Evolutionary conservation across 169 alveolate species (phyloP).

Genomic region (Eimeria necatrix): DNA sequence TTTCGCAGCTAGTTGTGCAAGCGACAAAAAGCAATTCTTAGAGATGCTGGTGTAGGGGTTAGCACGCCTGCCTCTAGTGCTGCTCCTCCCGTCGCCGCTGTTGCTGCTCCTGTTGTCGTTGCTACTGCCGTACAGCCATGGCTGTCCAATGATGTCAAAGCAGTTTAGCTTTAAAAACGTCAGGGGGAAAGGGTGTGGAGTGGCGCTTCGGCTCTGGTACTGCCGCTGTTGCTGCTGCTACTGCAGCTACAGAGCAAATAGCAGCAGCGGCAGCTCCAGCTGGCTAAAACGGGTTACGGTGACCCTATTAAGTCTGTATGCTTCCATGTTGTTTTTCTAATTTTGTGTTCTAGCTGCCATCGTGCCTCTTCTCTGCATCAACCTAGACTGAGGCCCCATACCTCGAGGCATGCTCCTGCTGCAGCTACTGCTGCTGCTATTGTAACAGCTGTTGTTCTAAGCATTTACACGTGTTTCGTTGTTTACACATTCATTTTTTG

Average conservation of each 20-base stretch:
- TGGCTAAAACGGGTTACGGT: neutral
- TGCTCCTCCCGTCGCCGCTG: neutral
- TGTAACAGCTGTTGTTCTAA: neutral
- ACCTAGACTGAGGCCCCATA: constrained; percentile 7
- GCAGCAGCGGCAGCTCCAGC: constrained; percentile 52
- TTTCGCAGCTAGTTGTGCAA: neutral
- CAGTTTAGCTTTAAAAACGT: neutral
- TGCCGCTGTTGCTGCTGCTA: constrained; percentile 58
- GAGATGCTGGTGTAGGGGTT: neutral
- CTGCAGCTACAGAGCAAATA: constrained; percentile 4
- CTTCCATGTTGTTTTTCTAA: neutral
- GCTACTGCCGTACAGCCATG: neutral
- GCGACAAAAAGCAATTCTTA: neutral
- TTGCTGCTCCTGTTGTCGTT: constrained; percentile 11
- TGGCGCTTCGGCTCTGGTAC: neutral
- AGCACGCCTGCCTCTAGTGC: neutral
- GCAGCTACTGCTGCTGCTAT: constrained; percentile 65
- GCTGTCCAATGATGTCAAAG: neutral
- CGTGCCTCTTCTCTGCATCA: neutral
- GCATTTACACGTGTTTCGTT: neutral
- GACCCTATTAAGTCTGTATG: neutral
- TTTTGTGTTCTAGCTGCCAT: constrained; percentile 10
- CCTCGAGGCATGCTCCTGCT: constrained; percentile 64
- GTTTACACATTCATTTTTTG: neutral
- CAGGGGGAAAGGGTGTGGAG: neutral